phyloP scores from a whole-genome alignment of 805 yeast species.

The Lipomyces anomalus region DNA sequence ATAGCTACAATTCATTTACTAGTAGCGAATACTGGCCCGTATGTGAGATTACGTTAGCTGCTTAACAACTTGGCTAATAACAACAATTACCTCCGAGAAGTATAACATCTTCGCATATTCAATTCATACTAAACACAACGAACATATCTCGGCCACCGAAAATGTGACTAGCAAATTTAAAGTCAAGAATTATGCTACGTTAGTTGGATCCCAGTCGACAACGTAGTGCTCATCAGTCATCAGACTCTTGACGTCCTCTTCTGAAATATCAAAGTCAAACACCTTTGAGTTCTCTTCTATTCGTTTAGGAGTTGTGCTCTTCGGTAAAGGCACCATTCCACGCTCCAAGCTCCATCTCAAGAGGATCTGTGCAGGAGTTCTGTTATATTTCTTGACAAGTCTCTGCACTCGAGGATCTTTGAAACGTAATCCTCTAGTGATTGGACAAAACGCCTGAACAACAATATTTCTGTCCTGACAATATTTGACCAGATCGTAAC shows the following conservation, averaged over 20 bases:
- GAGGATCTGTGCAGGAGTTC: constrained; percentile 56
- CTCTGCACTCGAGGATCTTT: constrained; percentile 33
- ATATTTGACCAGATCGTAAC: constrained; percentile 56
- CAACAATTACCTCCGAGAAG: too few species aligned
- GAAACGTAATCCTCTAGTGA: constrained; percentile 42
- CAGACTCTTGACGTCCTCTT: constrained; percentile 29
- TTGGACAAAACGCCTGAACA: constrained; percentile 76
- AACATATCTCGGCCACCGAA: too few species aligned
- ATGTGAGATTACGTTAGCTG: too few species aligned
- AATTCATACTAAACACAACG: too few species aligned
- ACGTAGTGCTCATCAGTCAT: constrained; percentile 31
- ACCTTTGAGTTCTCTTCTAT: constrained; percentile 52
- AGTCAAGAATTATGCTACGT: constrained; percentile 24
- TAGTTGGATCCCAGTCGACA: constrained; percentile 37
- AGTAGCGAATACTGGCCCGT: too few species aligned
- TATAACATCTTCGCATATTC: too few species aligned
- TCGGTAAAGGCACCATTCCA: constrained; percentile 58
- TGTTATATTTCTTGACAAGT: constrained; percentile 46
- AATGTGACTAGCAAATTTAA: too few species aligned
- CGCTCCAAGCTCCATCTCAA: constrained; percentile 61
- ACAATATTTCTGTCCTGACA: constrained; percentile 51
- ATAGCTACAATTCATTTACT: too few species aligned
- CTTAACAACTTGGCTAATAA: too few species aligned
- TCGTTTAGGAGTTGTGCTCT: constrained; percentile 51
- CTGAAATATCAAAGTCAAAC: constrained; percentile 39